Percentiles rank a stretch among this genome's conserved stretches.
These are phyloP conservation scores for Arabidopsis thaliana DNA, from an alignment of 345 rosid genomes.

Conservation along the genomic window DNA sequence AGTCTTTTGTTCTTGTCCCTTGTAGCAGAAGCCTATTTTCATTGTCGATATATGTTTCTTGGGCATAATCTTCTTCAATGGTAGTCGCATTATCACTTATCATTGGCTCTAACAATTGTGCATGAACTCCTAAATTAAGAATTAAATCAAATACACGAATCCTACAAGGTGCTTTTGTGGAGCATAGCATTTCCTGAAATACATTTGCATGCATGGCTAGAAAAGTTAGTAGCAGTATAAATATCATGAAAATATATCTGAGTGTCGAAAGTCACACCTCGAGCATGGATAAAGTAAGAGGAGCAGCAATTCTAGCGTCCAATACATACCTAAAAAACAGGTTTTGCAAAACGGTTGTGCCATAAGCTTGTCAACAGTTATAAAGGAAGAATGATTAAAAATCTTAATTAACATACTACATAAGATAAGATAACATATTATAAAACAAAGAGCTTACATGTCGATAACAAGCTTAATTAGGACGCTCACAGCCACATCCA, in stretches of 20 bases:
- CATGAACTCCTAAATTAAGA: slow-evolving; percentile 97
- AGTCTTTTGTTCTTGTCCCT: slow-evolving; percentile 59
- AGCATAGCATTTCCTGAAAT: slow-evolving; percentile 91
- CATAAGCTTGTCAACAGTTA: slow-evolving; percentile 29
- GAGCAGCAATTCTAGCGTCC: slow-evolving; percentile 97
- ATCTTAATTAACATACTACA: slow-evolving; percentile 30
- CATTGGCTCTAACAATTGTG: slow-evolving; percentile 90
- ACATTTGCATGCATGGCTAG: slow-evolving; percentile 24
- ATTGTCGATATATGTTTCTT: slow-evolving; percentile 68
- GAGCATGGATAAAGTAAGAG: slow-evolving; percentile 94
- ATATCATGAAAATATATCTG: slow-evolving; percentile 21
- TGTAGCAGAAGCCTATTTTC: slow-evolving; percentile 60
- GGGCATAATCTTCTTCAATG: slow-evolving; percentile 80
- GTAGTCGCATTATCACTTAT: slow-evolving; percentile 66
- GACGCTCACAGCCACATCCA: slow-evolving; percentile 98
- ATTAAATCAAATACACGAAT: slow-evolving; percentile 95
- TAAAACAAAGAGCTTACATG: slow-evolving; percentile 63
- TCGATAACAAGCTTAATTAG: slow-evolving; percentile 95
- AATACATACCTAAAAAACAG: slow-evolving; percentile 77
- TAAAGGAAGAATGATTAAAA: slow-evolving; percentile 9
- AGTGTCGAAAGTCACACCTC: slow-evolving; percentile 62
- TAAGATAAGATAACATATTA: neutral
- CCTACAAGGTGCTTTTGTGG: slow-evolving; percentile 76
- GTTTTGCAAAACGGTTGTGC: slow-evolving; percentile 27
- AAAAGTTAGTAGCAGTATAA: slow-evolving; percentile 41